Conservation (phyloP, 1,139 yeast species). For the Hansenula anomala region DNA sequence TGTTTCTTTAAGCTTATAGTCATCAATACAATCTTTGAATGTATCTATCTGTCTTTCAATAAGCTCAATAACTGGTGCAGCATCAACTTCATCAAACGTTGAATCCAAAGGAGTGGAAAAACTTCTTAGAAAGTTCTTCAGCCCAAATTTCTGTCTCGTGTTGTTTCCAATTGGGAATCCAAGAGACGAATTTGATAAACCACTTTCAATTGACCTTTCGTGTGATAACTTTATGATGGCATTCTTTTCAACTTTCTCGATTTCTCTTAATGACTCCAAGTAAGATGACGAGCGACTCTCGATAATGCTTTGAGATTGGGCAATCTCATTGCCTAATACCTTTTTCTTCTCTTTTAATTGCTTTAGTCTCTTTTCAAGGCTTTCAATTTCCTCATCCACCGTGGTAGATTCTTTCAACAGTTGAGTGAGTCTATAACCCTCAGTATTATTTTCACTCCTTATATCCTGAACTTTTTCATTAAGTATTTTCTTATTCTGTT, state of each 20-base stretch:
- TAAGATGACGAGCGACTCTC: constrained; percentile 46
- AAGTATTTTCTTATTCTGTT: constrained; percentile 32
- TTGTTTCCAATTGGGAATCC: not conserved
- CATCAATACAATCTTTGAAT: constrained; percentile 20
- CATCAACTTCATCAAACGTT: constrained; percentile 6
- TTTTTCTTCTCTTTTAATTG: constrained; percentile 35
- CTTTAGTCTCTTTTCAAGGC: constrained; percentile 35
- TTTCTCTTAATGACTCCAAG: constrained; percentile 35
- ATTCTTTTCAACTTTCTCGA: constrained; percentile 37
- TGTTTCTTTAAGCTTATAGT: constrained; percentile 15
- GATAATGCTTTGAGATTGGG: constrained; percentile 47
- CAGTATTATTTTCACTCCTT: constrained; percentile 36
- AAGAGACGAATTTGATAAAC: not conserved
- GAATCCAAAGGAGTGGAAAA: constrained; percentile 7
- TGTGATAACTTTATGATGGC: constrained; percentile 26
- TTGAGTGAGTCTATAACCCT: constrained; percentile 40
- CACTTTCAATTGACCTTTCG: constrained; percentile 19
- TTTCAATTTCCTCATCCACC: constrained; percentile 38
- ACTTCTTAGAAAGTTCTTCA: constrained; percentile 7
- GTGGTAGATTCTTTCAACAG: constrained; percentile 36
- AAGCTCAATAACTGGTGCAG: constrained; percentile 21
- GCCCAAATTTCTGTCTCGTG: not conserved
- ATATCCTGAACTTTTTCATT: constrained; percentile 35
- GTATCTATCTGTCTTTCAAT: constrained; percentile 25
- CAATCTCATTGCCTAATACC: constrained; percentile 38